Evolutionary conservation across 768 basidiomycete genomes (phyloP).

Genomic region (Pisolithus marmoratus): DNA sequence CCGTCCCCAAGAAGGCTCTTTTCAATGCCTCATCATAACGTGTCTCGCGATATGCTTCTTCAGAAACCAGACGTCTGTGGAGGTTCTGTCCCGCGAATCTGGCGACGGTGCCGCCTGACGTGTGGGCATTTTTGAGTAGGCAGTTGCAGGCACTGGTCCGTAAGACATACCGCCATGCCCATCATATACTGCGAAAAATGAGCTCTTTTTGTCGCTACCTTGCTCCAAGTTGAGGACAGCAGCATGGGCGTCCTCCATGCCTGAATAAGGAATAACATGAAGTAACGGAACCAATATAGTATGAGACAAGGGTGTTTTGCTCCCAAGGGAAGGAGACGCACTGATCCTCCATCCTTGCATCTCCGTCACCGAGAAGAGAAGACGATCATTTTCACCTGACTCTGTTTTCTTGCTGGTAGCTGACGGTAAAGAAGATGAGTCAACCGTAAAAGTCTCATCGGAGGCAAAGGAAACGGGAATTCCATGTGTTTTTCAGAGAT

Average conservation of each 20-base stretch:
- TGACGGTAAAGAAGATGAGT: constrained; percentile 27
- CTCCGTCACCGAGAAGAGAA: constrained; percentile 77
- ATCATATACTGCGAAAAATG: constrained; percentile 97
- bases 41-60: constrained; percentile 64
- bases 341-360: constrained; percentile 99
- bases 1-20: constrained; percentile 86
- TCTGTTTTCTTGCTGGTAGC: constrained; percentile 81
- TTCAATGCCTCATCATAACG: constrained; percentile 78
- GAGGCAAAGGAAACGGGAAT: constrained; percentile 1
- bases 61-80: constrained; percentile 67
- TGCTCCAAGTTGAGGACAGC: constrained; percentile 65
- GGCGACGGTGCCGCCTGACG: constrained; percentile 74
- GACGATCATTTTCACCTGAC: constrained; percentile 63
- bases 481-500: not conserved
- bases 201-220: constrained; percentile 41
- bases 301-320: not conserved
- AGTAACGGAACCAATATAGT: not conserved
- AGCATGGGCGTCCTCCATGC: constrained; percentile 96
- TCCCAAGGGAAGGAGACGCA: constrained; percentile 43
- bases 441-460: not conserved
- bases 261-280: constrained; percentile 36
- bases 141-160: not conserved
- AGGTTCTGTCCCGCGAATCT: constrained; percentile 82
- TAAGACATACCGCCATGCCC: constrained; percentile 83
- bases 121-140: not conserved